phyloP scores from a whole-genome alignment of 192 early-diverging fungal genomes.

The Coemansia sp. region DNA sequence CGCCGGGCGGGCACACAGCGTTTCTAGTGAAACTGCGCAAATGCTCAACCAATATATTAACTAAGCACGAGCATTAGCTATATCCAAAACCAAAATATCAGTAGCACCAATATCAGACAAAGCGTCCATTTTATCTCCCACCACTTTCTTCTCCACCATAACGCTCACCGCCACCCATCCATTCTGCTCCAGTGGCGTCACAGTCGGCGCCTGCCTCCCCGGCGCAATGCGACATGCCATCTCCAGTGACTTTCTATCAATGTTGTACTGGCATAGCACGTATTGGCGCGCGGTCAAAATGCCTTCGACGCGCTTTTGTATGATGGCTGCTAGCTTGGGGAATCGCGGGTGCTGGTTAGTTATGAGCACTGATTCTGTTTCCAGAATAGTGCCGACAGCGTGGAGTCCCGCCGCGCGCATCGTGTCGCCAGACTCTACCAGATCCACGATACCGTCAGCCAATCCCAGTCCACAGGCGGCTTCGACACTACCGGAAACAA shows the following conservation, averaged over 20 bases:
- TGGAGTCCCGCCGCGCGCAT: conserved; percentile 98
- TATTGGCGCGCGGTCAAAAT: conserved; percentile 85
- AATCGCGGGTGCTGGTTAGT: conserved; percentile 76
- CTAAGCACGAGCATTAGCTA: conserved; percentile 76
- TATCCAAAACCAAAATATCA: conserved; percentile 84
- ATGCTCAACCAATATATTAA: conserved; percentile 1
- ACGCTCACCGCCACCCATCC: conserved; percentile 88
- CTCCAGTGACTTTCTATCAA: conserved; percentile 63
- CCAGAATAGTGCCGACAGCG: conserved; percentile 78
- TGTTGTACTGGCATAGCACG: conserved; percentile 91
- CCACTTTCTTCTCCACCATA: conserved; percentile 79
- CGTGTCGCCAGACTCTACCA: conserved; percentile 95
- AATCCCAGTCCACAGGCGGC: conserved; percentile 94
- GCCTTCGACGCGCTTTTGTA: conserved; percentile 84
- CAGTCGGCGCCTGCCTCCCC: conserved; percentile 89
- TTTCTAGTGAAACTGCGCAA: conserved; percentile 57
- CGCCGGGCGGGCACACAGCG: conserved; percentile 54
- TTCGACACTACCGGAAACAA: conserved; percentile 92
- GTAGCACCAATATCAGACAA: conserved; percentile 81
- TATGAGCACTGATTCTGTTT: conserved; percentile 87
- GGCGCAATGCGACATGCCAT: conserved; percentile 77
- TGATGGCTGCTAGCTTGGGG: conserved; percentile 72
- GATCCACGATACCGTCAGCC: conserved; percentile 88
- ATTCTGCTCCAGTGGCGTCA: conserved; percentile 79
- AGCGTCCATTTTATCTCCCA: conserved; percentile 88